Conservation (phyloP, 352 stramenopile genomes). For the Hyaloperonospora arabidopsidis region DNA sequence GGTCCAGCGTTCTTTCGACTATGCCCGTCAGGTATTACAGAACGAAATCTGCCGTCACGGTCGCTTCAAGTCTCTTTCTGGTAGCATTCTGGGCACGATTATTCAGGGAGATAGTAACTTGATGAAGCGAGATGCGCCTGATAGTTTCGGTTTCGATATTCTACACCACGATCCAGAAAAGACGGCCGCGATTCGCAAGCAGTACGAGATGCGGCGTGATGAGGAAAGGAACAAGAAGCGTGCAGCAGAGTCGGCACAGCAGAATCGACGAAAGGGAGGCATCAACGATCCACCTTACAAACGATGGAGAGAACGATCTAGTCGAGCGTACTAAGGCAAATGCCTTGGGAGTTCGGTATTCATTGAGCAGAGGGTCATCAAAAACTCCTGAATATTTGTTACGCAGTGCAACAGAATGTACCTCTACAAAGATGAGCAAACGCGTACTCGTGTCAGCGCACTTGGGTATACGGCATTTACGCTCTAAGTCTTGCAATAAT, state of each 20-base stretch:
- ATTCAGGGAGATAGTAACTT: conserved; percentile 65
- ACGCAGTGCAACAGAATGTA: conserved; percentile 1
- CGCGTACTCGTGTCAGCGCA: no score
- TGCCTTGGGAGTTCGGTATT: not conserved
- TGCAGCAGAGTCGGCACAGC: conserved; percentile 12
- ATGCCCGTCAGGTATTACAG: conserved; percentile 58
- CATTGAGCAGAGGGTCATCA: conserved; percentile 15
- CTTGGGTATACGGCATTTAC: no score
- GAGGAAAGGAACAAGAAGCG: conserved; percentile 54
- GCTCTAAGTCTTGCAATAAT: no score
- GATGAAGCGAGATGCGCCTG: conserved; percentile 43
- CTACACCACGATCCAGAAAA: conserved; percentile 64
- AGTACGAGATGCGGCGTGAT: conserved; percentile 56
- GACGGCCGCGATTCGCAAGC: conserved; percentile 46
- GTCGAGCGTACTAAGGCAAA: conserved; percentile 23
- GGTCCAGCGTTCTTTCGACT: conserved; percentile 88
- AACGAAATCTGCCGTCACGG: conserved; percentile 69
- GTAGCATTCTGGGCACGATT: conserved; percentile 68
- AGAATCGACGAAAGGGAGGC: conserved; percentile 21
- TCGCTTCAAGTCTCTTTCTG: conserved; percentile 49
- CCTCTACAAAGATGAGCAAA: no score
- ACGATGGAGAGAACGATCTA: conserved; percentile 50
- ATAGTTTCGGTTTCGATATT: conserved; percentile 61
- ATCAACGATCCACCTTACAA: conserved; percentile 42
- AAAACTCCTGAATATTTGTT: conserved; percentile 1